phyloP scores from a whole-genome alignment of 2,329 filamentous ascomycete genomes.

The Aspergillus sergii region DNA sequence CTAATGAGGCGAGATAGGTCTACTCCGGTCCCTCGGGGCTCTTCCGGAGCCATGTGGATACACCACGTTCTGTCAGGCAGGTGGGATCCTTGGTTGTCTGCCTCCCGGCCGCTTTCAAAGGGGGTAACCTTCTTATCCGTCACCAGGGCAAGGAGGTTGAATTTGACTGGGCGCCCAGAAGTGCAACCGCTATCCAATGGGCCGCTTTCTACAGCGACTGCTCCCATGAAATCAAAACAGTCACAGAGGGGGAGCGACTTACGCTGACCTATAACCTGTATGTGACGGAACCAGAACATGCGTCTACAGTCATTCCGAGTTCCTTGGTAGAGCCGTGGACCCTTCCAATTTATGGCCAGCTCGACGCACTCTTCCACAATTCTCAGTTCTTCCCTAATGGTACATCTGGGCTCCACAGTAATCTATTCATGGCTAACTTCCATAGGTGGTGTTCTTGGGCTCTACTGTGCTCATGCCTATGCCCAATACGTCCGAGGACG shows the following conservation, averaged over 20 bases:
- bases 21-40: constrained; percentile 55
- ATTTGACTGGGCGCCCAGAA: constrained; percentile 31
- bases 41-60: constrained; percentile 58
- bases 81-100: constrained; percentile 60
- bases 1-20: constrained; percentile 36
- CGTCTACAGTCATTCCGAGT: constrained; percentile 11
- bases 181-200: constrained; percentile 33
- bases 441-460: constrained; percentile 48
- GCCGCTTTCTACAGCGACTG: constrained; percentile 43
- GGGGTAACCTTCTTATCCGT: constrained; percentile 35
- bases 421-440: neutral
- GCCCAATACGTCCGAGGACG: constrained; percentile 43
- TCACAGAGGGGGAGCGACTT: constrained; percentile 56
- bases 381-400: constrained; percentile 42
- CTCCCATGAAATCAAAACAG: constrained; percentile 44
- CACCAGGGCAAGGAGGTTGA: constrained; percentile 31
- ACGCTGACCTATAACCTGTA: constrained; percentile 65
- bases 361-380: constrained; percentile 34
- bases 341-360: constrained; percentile 39
- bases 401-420: constrained; percentile 10
- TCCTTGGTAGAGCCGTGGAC: constrained; percentile 33
- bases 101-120: constrained; percentile 43
- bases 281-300: constrained; percentile 38
- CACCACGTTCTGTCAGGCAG: constrained; percentile 51
- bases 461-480: constrained; percentile 53